Base-by-base conservation (phyloP, 495 filamentous ascomycete genomes). In the Hypomontagnella submonticulosa region DNA sequence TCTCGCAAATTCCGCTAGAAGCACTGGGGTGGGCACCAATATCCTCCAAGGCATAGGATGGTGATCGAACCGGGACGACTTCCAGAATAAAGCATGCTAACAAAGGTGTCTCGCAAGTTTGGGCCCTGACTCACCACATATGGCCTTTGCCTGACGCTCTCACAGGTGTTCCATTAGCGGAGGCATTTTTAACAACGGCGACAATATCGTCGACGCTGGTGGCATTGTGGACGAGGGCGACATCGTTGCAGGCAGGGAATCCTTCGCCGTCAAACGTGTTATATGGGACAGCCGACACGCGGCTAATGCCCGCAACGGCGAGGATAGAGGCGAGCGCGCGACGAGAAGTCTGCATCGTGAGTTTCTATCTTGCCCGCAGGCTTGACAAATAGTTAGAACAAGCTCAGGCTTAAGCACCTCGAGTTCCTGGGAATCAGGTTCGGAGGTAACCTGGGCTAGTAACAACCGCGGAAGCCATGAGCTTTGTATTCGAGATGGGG, bases 211-310 rank as follows among this genome's bases (percentile, higher is more conserved):
- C 73, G 19, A 82, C 70, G 50, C 70, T 77, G n/a, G 73, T 76
- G 16, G 80, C 75, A 44, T 79, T 63, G 54, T 78, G 69, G 19
- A 83, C 73, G 6, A 62, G 61, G 3, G 79, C 73, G 36, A 82
- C 78, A 60, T 80, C 71, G 47, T 76, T 44, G 61, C 80, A 83
- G 32, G 79, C 76, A 3, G 80, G 78, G 52, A 79, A 81, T 7
- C 80, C 81, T 1, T 71, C 69, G 23, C 81, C 81, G 61, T 83
- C 81, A 47, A 81, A 83, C n/a, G 80, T 82, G 60, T 82, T 76
- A 70, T 75, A 81, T 7, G 73, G 75, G 10, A 73, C 64, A 48
- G 75, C 71, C 15, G 60, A 27, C 43, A 74, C 54, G n/a, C 30
- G 23, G 13, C 55, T 13, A 20, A 44, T 40, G 11, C 40, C 34